Conservation (phyloP, 352 stramenopile genomes). For the Phytophthora cactorum region DNA sequence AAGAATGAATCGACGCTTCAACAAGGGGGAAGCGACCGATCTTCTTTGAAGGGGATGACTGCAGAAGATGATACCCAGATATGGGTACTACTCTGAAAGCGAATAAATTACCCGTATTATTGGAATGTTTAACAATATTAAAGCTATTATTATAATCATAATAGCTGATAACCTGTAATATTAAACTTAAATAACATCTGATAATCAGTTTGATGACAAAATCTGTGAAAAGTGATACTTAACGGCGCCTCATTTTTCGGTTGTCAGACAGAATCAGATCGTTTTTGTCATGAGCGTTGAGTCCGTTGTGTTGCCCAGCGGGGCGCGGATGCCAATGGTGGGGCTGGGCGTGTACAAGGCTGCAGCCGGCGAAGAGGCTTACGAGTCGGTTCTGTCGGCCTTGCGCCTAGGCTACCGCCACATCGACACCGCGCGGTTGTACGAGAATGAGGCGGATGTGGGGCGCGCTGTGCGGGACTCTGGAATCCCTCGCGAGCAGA, state of each 20-base stretch:
- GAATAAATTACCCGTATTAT: not conserved
- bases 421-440: slow-evolving; percentile 86
- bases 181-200: not conserved
- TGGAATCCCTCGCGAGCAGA: slow-evolving; percentile 60
- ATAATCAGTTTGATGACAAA: not conserved
- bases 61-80: not conserved
- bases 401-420: slow-evolving; percentile 80
- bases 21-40: slow-evolving; percentile 17
- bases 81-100: not conserved
- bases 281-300: slow-evolving; percentile 20
- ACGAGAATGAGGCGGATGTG: slow-evolving; percentile 86
- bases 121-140: too few species aligned
- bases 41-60: slow-evolving; percentile 13
- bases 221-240: slow-evolving; percentile 1
- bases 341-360: slow-evolving; percentile 57
- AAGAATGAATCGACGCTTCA: slow-evolving; percentile 28
- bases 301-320: slow-evolving; percentile 37
- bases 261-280: slow-evolving; percentile 6
- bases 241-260: not conserved
- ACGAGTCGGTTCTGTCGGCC: slow-evolving; percentile 42
- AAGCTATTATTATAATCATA: not conserved
- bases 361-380: slow-evolving; percentile 36
- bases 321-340: slow-evolving; percentile 45
- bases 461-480: slow-evolving; percentile 64
- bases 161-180: not conserved